phyloP scores from a whole-genome alignment of 2,329 filamentous ascomycete species.

The Pseudocercospora musae region DNA sequence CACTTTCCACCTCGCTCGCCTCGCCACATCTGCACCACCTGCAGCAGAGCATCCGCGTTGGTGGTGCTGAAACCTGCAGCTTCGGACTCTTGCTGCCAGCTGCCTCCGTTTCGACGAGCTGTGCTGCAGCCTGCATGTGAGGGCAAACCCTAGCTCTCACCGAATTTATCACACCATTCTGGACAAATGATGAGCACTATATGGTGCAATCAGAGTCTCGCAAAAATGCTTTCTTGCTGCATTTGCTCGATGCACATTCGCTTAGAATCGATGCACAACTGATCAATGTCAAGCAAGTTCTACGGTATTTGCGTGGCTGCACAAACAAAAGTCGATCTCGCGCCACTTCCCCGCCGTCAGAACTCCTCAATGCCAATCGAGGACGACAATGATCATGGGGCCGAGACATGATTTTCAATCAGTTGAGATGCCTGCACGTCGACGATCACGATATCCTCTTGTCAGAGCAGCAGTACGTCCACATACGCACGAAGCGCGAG shows the following conservation, averaged over 20 bases:
- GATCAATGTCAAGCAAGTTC: background rate
- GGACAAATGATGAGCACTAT: too few species aligned
- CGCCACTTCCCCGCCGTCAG: background rate
- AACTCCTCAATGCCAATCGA: background rate
- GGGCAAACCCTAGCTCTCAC: background rate
- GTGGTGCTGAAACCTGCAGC: background rate
- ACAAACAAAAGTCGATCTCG: background rate
- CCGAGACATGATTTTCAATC: background rate
- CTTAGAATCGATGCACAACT: background rate
- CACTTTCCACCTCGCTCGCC: background rate
- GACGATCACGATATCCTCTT: too few species aligned
- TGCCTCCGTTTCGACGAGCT: background rate
- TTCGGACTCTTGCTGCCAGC: background rate
- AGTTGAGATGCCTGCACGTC: too few species aligned
- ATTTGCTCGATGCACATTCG: background rate
- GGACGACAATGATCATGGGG: background rate
- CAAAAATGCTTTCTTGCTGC: too few species aligned
- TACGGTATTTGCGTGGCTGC: background rate
- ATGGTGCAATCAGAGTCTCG: background rate
- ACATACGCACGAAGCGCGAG: too few species aligned
- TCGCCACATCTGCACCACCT: slow-evolving; percentile 2
- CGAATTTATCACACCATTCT: background rate
- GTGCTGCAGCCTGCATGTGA: background rate
- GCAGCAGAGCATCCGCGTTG: background rate
- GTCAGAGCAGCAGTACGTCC: too few species aligned